phyloP scores from a whole-genome alignment of 768 basidiomycete species.

The Lentinus brumalis region DNA sequence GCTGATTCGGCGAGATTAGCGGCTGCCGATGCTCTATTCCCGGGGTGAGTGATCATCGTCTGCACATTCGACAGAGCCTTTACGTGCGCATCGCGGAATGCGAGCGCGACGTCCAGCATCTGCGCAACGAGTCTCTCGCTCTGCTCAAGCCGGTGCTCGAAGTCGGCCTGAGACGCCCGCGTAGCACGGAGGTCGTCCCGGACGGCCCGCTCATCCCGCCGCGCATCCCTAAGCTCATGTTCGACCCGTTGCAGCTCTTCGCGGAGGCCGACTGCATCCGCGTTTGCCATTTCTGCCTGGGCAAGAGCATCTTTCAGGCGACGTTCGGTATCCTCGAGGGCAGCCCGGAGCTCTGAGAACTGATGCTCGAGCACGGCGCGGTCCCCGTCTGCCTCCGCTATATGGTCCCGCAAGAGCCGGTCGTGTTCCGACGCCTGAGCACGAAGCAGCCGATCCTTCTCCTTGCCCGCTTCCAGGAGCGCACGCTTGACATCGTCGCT shows the following conservation, averaged over 20 bases:
- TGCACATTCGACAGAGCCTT: constrained; percentile 69
- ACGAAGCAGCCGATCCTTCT: constrained; percentile 78
- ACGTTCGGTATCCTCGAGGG: constrained; percentile 59
- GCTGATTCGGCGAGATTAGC: constrained; percentile 49
- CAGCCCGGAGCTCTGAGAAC: constrained; percentile 69
- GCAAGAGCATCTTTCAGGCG: constrained; percentile 65
- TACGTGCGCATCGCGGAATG: constrained; percentile 74
- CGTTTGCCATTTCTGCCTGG: constrained; percentile 63
- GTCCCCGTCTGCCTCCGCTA: constrained; percentile 92
- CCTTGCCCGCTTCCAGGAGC: constrained; percentile 64
- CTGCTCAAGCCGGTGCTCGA: constrained; percentile 67
- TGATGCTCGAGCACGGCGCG: constrained; percentile 91
- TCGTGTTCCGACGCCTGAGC: constrained; percentile 73
- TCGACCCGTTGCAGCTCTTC: constrained; percentile 75
- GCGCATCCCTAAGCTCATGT: constrained; percentile 67
- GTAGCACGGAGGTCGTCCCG: constrained; percentile 76
- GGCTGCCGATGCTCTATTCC: constrained; percentile 45
- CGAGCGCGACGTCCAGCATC: constrained; percentile 77
- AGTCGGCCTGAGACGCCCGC: constrained; percentile 64
- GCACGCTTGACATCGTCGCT: constrained; percentile 70
- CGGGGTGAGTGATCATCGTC: constrained; percentile 47
- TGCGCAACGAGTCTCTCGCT: constrained; percentile 75
- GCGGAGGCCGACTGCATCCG: constrained; percentile 67
- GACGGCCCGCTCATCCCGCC: constrained; percentile 66
- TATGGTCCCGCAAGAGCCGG: constrained; percentile 77